Base-by-base conservation (phyloP, 2,329 filamentous ascomycete species). In the Juglanconis oblonga region DNA sequence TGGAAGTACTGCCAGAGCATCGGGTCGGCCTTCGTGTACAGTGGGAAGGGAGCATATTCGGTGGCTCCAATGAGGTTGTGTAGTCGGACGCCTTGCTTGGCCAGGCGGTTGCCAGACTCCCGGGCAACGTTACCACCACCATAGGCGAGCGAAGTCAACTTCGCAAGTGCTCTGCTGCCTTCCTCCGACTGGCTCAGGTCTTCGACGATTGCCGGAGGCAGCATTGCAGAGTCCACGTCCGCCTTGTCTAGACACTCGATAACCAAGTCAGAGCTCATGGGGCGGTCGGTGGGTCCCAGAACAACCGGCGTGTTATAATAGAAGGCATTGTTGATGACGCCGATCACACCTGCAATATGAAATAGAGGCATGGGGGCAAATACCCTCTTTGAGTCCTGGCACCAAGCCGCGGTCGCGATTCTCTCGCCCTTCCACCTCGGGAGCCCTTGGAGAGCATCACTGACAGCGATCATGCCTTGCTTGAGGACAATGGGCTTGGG, bases 1-100 rank as follows among this genome's bases (percentile, higher is more conserved):
- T 76, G 68, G 58, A 79, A 79, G 50, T 73, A 81, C 61, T 77
- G 72, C 77, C 78, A 80, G 6, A 75, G 63, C 29, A 72, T 62
- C 0, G 59, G 66, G 47, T 77, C 65, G 0, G 60, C 32, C 40
- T 77, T 74, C 24, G 68, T 67, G 55, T 74, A 73, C 4, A 73
- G 48, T 11, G 48, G 35, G 36, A 49, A 54, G 5, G 59, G 57
- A 3, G 44, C 13, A 3, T 67, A 78, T 76, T 81, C 77, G 3
- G 77, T 80, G 9, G 76, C 70, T 0, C 72, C 72, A 5, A 80
- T 77, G 0, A 71, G 35, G 60, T 77, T 80, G 9, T 52, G 24
- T 5, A 79, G 57, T 0, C 4, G 53, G 0, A 76, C 69, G 3
- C 77, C 77, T 0, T 66, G 64, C 2, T 72, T 65, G 1, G 73